Percentiles rank a stretch among this genome's conserved stretches.
These are phyloP conservation scores for Calonectria hongkongensis DNA, from an alignment of 2,329 filamentous ascomycete species.

Conservation along the genomic window DNA sequence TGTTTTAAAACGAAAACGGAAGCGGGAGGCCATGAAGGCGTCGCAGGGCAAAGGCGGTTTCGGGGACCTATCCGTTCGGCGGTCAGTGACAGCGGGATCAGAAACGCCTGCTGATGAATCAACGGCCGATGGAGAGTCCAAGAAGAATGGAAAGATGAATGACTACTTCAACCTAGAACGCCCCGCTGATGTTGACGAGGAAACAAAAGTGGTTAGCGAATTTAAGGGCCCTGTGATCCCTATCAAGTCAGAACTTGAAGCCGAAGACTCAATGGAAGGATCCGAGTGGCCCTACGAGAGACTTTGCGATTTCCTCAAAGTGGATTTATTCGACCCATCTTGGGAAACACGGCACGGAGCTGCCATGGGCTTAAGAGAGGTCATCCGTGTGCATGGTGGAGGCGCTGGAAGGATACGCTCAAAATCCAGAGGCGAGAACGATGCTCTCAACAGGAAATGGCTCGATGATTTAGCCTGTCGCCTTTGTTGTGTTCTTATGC, in stretches of 20 bases:
- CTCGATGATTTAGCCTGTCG: conserved; percentile 96
- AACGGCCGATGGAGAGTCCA: conserved; percentile 69
- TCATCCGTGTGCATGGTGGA: conserved; percentile 91
- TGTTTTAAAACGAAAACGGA: conserved; percentile 94
- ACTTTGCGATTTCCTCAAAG: conserved; percentile 93
- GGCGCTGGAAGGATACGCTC: conserved; percentile 87
- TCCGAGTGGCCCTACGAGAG: conserved; percentile 95
- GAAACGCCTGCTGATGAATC: conserved; percentile 79
- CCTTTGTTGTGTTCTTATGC: conserved; percentile 95
- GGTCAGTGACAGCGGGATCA: conserved; percentile 76
- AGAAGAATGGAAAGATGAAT: conserved; percentile 78
- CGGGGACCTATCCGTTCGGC: conserved; percentile 86
- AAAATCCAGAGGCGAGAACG: conserved; percentile 84
- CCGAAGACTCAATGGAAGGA: conserved; percentile 85
- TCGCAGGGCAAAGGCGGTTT: conserved; percentile 90
- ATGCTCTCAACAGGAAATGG: conserved; percentile 87
- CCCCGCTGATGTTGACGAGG: conserved; percentile 86
- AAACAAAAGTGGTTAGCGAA: conserved; percentile 93
- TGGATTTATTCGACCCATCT: conserved; percentile 93
- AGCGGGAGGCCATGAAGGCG: conserved; percentile 90
- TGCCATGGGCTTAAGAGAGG: conserved; percentile 94
- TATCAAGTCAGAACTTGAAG: conserved; percentile 90
- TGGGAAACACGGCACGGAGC: conserved; percentile 99
- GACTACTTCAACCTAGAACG: conserved; percentile 96
- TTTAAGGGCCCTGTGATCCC: conserved; percentile 90